Evolutionary conservation across 129 eudicot species (phyloP).

Genomic region (Helichrysum umbraculigerum): DNA sequence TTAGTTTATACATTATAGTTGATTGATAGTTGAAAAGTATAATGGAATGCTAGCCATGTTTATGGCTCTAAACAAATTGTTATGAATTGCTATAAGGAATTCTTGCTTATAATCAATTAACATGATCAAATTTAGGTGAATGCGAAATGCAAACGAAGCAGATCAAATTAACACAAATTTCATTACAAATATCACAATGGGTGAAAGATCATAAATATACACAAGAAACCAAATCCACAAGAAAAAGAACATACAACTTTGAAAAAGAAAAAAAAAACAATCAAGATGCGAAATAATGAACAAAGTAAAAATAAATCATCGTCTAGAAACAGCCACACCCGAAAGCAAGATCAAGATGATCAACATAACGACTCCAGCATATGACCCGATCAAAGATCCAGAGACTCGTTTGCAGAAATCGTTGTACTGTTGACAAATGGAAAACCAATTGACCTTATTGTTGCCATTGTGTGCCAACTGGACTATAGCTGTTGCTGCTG

Average conservation of each 20-base stretch:
- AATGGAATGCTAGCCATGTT: background rate
- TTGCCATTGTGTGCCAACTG: slow-evolving; percentile 76
- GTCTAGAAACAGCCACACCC: slow-evolving; percentile 65
- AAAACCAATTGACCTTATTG: slow-evolving; percentile 55
- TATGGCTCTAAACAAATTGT: background rate
- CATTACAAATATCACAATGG: slow-evolving; percentile 28
- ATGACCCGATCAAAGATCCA: slow-evolving; percentile 77
- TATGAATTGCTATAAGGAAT: no score
- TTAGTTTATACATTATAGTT: no score
- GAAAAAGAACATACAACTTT: slow-evolving; percentile 21
- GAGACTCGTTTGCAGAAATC: slow-evolving; percentile 73
- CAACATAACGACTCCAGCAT: slow-evolving; percentile 50
- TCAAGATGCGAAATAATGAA: background rate
- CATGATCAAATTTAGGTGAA: background rate
- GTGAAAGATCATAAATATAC: slow-evolving; percentile 10
- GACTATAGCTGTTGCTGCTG: slow-evolving; percentile 75
- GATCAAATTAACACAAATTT: slow-evolving; percentile 24
- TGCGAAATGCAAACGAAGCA: background rate
- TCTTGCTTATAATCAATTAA: no score
- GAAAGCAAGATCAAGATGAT: slow-evolving; percentile 59
- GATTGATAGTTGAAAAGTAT: no score
- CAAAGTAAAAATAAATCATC: slow-evolving; percentile 20
- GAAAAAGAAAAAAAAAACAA: slow-evolving; percentile 7
- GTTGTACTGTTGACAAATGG: slow-evolving; percentile 59
- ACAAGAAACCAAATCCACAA: slow-evolving; percentile 15